Percentiles rank a stretch among this genome's conserved stretches.
phyloP scores from a whole-genome alignment of 441 rosid species.

The Metrosideros polymorpha region DNA sequence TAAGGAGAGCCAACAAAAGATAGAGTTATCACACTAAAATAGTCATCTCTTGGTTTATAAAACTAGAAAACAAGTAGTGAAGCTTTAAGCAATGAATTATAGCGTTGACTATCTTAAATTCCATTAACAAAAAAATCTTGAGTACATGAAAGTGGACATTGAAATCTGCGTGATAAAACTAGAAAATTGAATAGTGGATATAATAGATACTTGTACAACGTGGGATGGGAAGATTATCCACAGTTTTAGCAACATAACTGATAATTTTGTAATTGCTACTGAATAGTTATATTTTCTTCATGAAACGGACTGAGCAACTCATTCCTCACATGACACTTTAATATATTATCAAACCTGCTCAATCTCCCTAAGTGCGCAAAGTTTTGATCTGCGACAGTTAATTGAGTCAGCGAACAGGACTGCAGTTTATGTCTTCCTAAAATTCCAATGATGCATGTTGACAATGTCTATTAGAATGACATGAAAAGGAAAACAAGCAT shows the following conservation, averaged over 20 bases:
- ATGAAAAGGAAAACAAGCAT: not conserved
- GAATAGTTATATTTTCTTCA: too few species aligned
- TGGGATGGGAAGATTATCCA: not conserved
- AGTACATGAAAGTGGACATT: not conserved
- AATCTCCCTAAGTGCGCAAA: not conserved
- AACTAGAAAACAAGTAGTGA: not conserved
- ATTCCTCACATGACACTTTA: not conserved
- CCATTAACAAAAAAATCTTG: not conserved
- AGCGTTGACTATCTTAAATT: not conserved
- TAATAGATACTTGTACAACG: not conserved
- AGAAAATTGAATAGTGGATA: not conserved
- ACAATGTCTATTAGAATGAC: not conserved
- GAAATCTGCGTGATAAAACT: not conserved
- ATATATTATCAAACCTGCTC: not conserved
- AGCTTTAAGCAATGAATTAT: not conserved
- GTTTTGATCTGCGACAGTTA: not conserved
- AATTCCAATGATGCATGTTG: not conserved
- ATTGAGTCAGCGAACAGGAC: not conserved
- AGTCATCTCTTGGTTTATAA: not conserved
- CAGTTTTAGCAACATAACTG: not conserved
- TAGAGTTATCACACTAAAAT: not conserved
- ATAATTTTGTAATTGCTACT: not conserved
- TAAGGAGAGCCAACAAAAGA: not conserved
- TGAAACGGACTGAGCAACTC: not conserved
- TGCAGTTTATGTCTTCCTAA: not conserved